Evolutionary conservation across 139 green algal species (phyloP), one percentile per base, ranked within the genome.

Genomic region (Coccomyxa sp.): DNA sequence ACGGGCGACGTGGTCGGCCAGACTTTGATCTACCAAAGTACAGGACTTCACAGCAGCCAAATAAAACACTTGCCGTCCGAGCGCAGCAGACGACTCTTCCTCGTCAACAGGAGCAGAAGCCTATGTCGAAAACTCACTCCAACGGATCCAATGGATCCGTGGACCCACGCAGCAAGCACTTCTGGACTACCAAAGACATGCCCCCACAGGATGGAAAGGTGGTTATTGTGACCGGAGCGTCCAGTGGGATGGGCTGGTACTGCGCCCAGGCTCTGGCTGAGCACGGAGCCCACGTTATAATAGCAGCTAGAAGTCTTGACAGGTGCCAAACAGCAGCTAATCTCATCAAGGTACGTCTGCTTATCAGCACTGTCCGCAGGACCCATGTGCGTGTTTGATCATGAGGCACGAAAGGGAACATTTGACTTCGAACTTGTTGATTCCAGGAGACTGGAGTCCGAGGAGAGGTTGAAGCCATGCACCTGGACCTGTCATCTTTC

Each of bases 221-320:
- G 15, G 75, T 75, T 23, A 17, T 86, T 7, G 76, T 86, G 57
- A 86, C 82, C 11, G 82, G 82, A 30, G 75, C 38, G 1, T 58
- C 63, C 51, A 76, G 32, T 38, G 82, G 82, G 13, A 82, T 82
- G 59, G 82, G 82, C 15, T 75, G 71, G 23, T 63, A 82, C 30
- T 82, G 71, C 57, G 82, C 82, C 57, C 32, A 81, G 25, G 68
- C 76, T 16, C 31, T 88, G 60, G 82, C 81, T 25, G 66, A 82
- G n/a, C 59, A 82, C 4, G 83, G 83, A 32, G 84, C 74, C 17
- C 79, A 78, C 63, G 81, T 88, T 27, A 85, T 88, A 30, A 83
- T 88, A 28, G 84, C 78, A 18, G 58, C 66, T 21, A 31, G 84
- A 9, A 88, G 80, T 38, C 51, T 80, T 31, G 38, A 85, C 51